A percentile compares a stretch with the other conserved stretches of the same genome.
Evolutionary conservation across 257 asterid genomes (phyloP).

Genomic region (Solanum ahanhuiri): DNA sequence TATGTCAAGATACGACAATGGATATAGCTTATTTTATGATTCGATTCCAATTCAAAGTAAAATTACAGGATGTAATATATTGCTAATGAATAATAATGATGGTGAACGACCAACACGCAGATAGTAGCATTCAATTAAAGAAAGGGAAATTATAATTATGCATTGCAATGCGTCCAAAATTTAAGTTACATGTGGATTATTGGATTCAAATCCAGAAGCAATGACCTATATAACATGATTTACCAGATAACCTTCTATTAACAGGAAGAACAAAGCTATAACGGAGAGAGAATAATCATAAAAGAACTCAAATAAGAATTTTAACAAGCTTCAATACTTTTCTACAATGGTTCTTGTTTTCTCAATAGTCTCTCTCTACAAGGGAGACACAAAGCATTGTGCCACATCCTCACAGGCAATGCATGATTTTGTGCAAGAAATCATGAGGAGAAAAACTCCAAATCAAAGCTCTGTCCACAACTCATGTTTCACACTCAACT

Average conservation of each 20-base stretch:
- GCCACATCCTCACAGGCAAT: slow-evolving; percentile 47
- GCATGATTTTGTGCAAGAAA: neutral
- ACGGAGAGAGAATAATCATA: neutral
- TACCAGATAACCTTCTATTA: neutral
- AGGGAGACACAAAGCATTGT: slow-evolving; percentile 57
- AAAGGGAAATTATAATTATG: slow-evolving; percentile 51
- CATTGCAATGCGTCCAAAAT: neutral
- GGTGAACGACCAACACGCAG: neutral
- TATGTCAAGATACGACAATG: neutral
- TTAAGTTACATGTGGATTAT: neutral
- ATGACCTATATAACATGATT: neutral
- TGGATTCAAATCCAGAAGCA: neutral
- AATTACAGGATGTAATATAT: slow-evolving; percentile 31
- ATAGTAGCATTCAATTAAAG: neutral
- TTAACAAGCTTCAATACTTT: neutral
- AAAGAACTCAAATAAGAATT: neutral
- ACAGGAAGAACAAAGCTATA: neutral
- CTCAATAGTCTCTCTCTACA: slow-evolving; percentile 60
- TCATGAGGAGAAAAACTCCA: slow-evolving; percentile 12
- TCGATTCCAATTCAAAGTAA: neutral
- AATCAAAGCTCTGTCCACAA: slow-evolving; percentile 33
- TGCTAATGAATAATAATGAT: neutral
- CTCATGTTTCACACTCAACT: slow-evolving; percentile 15
- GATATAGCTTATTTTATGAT: neutral
- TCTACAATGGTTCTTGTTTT: slow-evolving; percentile 11